Evolutionary conservation across 225 moss, liverwort and hornwort genomes (phyloP), one percentile per base, ranked within the genome.

Genomic region (Pleurozium schreberi): DNA sequence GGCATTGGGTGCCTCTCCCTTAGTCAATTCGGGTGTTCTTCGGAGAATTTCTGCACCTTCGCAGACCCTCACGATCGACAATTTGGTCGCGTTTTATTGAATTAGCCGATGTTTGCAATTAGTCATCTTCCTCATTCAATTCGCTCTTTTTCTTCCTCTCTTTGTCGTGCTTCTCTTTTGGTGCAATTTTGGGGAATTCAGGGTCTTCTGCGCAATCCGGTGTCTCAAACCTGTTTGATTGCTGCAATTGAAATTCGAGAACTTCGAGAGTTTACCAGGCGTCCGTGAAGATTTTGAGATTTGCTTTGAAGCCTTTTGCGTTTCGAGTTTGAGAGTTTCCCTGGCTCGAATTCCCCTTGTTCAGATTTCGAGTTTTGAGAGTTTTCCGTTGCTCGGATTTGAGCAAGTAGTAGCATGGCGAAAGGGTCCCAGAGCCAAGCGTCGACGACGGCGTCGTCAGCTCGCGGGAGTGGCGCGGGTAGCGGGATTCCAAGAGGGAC

Each of bases 371-470:
- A 52, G 34, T 52, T 76, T 36, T 55, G 25, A 55, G 38, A 15
- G 23, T 55, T 78, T 38, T 16, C 6, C 16, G n/a, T 78, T 25
- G 38, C 26, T 26, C 27, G 57, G 26, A 57, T 78, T 78, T 53
- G 50, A 30, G 74, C 58, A 47, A 85, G 40, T 71, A 86, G 75
- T 89, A 83, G 11, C 71, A 98, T 96, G 96, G 95, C 96, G 91
- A 96, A 94, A 89, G 95, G 95, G 21, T 97, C 62, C 7, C 79
- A 79, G n/a, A 79, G 79, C 57, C 79, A 79, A 57, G 79, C 79
- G 79, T 74, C 74, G 74, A 74, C 74, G 31, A 74, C 19, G 74
- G 74, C 79, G 25, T 53, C 52, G 38, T 55, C 78, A n/a, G n/a
- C 79, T 79, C 79, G 79, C 79, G 79, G 79, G 17, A n/a, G 57